Conservation (phyloP, 257 asterid species). For the Cinchona pubescens region DNA sequence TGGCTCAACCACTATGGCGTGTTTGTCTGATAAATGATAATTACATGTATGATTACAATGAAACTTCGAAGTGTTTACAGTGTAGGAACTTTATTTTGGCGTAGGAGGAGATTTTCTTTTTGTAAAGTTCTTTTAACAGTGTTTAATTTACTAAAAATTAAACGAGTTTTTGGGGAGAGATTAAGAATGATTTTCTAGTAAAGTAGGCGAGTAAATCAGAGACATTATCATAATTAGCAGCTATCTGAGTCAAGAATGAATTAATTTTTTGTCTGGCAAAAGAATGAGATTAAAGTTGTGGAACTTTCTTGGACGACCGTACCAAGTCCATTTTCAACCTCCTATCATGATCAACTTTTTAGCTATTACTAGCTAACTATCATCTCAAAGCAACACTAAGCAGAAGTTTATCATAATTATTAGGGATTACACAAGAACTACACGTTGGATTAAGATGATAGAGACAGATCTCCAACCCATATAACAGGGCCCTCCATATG, state of each 20-base stretch:
- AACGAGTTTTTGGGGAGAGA: neutral
- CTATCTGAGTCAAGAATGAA: neutral
- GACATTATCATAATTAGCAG: neutral
- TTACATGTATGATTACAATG: too few species aligned
- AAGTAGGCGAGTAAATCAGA: neutral
- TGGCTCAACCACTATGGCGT: neutral
- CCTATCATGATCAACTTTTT: conserved; percentile 9
- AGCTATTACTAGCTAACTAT: neutral
- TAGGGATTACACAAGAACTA: neutral
- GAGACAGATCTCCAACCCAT: conserved; percentile 3
- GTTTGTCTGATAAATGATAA: too few species aligned
- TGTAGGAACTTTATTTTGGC: neutral
- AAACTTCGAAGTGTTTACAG: neutral
- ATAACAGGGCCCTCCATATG: neutral
- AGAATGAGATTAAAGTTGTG: neutral
- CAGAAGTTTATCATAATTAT: neutral
- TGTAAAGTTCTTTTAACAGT: too few species aligned
- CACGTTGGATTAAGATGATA: neutral
- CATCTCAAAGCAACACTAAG: neutral
- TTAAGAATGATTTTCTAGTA: too few species aligned
- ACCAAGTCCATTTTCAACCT: neutral
- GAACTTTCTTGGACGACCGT: neutral
- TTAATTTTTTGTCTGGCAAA: neutral
- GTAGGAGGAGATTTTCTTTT: neutral
- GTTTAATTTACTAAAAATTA: too few species aligned